These are phyloP conservation scores for Torulaspora franciscae DNA, from an alignment of 805 yeast genomes.

Conservation along the genomic window DNA sequence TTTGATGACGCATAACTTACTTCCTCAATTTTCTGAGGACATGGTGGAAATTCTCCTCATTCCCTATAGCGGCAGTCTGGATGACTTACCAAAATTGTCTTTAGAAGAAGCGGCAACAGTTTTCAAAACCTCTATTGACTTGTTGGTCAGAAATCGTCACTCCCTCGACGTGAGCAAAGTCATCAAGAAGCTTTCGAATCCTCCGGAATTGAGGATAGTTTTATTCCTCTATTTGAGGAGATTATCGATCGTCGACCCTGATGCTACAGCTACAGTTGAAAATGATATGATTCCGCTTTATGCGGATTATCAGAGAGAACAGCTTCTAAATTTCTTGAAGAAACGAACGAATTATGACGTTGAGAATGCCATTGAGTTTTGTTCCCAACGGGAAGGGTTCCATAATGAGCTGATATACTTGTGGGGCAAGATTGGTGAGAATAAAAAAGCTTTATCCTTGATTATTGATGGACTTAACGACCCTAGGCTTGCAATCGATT, in stretches of 20 bases:
- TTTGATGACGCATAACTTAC: conserved; percentile 57
- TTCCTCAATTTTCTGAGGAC: conserved; percentile 44
- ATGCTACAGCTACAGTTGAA: conserved; percentile 52
- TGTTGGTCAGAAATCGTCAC: conserved; percentile 60
- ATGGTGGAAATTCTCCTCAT: conserved; percentile 50
- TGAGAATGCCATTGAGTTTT: conserved; percentile 61
- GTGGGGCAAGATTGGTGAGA: conserved; percentile 77
- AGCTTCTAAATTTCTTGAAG: conserved; percentile 58
- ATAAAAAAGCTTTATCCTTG: conserved; percentile 64
- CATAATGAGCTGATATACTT: conserved; percentile 74
- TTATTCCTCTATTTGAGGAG: conserved; percentile 62
- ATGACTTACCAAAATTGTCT: conserved; percentile 40
- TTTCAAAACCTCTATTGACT: conserved; percentile 43
- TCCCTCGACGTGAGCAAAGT: conserved; percentile 56
- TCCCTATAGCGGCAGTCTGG: conserved; percentile 33
- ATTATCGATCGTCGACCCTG: conserved; percentile 53
- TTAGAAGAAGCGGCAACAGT: conserved; percentile 39
- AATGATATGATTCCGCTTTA: conserved; percentile 62
- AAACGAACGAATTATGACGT: conserved; percentile 60
- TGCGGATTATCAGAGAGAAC: conserved; percentile 51
- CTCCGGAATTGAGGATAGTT: conserved; percentile 42
- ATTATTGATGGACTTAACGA: conserved; percentile 75
- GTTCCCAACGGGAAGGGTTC: conserved; percentile 42
- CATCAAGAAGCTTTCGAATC: conserved; percentile 42
- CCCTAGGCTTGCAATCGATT: conserved; percentile 73